Evolutionary conservation across 75 land plant genomes (phyloP).

Genomic region (Picea glauca): DNA sequence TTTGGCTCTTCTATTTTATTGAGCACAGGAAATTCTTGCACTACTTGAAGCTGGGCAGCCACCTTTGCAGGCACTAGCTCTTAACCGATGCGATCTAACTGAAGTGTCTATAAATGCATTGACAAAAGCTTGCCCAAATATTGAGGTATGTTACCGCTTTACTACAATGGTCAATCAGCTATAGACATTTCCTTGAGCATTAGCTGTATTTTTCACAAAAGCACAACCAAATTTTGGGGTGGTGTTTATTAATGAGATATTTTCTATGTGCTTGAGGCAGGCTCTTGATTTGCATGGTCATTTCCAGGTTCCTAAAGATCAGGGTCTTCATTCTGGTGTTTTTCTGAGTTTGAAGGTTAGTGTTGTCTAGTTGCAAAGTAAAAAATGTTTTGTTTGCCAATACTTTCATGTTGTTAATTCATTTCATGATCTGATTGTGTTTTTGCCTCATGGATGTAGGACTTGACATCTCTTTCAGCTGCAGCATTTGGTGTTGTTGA

Average conservation of each 20-base stretch:
- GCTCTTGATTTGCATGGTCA: constrained; percentile 14
- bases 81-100: constrained; percentile 29
- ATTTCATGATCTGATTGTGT: background rate
- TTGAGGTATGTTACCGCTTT: constrained; percentile 17
- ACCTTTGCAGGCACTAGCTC: constrained; percentile 27
- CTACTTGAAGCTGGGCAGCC: constrained; percentile 30
- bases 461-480: constrained; percentile 26
- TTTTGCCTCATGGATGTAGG: constrained; percentile 5
- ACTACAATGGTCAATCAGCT: background rate
- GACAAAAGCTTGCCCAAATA: constrained; percentile 29
- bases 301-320: constrained; percentile 11
- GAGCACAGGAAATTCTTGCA: constrained; percentile 24
- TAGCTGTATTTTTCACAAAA: background rate
- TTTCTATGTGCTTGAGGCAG: background rate
- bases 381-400: background rate
- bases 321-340: background rate
- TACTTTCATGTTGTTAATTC: background rate
- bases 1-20: too few relatives aligned
- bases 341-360: background rate
- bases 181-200: too few relatives aligned
- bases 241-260: background rate
- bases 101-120: constrained; percentile 22
- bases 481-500: constrained; percentile 26
- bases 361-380: too few relatives aligned
- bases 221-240: background rate